These are phyloP conservation scores for Candolleomyces efflorescens DNA, from an alignment of 768 basidiomycete species.

Conservation along the genomic window DNA sequence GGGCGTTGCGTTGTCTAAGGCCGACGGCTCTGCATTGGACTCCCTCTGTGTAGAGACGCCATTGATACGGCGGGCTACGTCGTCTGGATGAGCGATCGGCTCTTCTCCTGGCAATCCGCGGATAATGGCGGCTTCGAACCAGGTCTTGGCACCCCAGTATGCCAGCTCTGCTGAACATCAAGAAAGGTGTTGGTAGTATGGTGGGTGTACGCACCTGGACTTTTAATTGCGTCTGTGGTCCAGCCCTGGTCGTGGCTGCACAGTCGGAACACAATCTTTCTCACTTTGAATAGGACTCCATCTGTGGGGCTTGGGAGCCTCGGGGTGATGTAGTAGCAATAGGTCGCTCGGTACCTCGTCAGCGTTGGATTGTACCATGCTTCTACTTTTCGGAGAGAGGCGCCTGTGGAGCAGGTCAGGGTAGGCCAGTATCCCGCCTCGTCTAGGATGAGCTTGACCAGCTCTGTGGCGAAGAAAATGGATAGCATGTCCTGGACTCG, in stretches of 20 bases:
- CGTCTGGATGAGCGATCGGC: neutral
- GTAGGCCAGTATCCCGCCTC: conserved; percentile 17
- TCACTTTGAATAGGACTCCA: conserved; percentile 7
- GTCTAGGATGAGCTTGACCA: conserved; percentile 15
- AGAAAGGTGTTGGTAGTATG: neutral
- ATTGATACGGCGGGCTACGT: neutral
- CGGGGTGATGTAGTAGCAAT: conserved; percentile 15
- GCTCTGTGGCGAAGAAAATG: conserved; percentile 11
- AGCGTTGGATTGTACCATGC: neutral
- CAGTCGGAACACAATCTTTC: conserved; percentile 14
- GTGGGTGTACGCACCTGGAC: conserved; percentile 13
- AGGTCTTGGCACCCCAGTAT: conserved; percentile 26
- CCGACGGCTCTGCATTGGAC: conserved; percentile 2
- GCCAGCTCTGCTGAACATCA: conserved; percentile 15
- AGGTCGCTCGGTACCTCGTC: neutral
- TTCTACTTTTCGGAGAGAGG: neutral
- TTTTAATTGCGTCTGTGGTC: conserved; percentile 20
- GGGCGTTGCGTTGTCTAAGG: neutral
- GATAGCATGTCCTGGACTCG: conserved; percentile 6
- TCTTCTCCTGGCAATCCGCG: conserved; percentile 12
- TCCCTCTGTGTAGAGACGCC: neutral
- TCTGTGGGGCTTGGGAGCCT: neutral
- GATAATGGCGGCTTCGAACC: conserved; percentile 29
- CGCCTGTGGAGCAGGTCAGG: conserved; percentile 1
- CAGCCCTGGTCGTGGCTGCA: conserved; percentile 29